These are phyloP conservation scores for Euphrasia confusa DNA, from an alignment of 257 asterid genomes.

Conservation along the genomic window DNA sequence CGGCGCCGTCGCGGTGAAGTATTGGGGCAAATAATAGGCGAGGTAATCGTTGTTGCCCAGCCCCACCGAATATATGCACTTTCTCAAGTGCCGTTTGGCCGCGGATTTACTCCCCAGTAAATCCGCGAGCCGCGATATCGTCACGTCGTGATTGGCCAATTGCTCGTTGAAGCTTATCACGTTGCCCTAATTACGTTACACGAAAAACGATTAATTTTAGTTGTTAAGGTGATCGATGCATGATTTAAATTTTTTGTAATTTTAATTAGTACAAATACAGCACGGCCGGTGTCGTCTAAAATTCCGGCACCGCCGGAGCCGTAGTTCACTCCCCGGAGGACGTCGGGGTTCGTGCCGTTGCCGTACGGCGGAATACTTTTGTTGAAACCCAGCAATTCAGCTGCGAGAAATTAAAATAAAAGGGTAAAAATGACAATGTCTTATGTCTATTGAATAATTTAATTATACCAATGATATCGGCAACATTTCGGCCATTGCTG, in stretches of 20 bases:
- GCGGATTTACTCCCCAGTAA: neutral
- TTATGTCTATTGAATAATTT: neutral
- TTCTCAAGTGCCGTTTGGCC: neutral
- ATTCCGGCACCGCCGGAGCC: neutral
- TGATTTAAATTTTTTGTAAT: too few relatives aligned
- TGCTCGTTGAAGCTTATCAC: neutral
- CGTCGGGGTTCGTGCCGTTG: neutral
- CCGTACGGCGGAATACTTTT: neutral
- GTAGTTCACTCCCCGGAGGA: neutral
- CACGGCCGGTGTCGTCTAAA: neutral
- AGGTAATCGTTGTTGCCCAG: slow-evolving; percentile 44
- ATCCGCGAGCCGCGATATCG: neutral
- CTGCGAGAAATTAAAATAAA: neutral
- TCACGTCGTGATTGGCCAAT: neutral
- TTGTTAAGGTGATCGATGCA: too few relatives aligned
- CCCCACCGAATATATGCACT: slow-evolving; percentile 31
- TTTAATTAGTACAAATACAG: neutral
- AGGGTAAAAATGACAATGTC: too few relatives aligned
- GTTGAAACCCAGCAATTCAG: neutral
- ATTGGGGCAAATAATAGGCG: slow-evolving; percentile 29
- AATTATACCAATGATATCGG: slow-evolving; percentile 33
- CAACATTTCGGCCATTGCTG: slow-evolving; percentile 34
- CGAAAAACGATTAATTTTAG: too few relatives aligned
- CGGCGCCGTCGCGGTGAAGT: slow-evolving; percentile 17
- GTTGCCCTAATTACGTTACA: neutral